These are phyloP conservation scores for Epichloe uncinata DNA, from an alignment of 2,329 filamentous ascomycete genomes.

Conservation along the genomic window DNA sequence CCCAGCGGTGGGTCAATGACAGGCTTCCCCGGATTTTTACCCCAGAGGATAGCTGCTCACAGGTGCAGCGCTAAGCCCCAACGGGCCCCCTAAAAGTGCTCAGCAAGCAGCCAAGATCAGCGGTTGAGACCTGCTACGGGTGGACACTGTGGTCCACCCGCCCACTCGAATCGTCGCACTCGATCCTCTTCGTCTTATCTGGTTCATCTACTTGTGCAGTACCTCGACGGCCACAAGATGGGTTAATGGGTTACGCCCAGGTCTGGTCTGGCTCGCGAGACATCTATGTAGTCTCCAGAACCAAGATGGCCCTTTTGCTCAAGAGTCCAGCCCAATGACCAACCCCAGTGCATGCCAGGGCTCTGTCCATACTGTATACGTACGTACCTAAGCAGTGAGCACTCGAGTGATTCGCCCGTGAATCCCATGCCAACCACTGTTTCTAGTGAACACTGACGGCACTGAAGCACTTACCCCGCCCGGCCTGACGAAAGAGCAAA, in stretches of 20 bases:
- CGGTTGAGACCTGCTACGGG: too few relatives aligned
- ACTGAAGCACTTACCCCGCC: slow-evolving; percentile 31
- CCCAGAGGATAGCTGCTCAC: slow-evolving; percentile 9
- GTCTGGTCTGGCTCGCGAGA: too few relatives aligned
- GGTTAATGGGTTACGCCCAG: too few relatives aligned
- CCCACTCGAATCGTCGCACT: not conserved
- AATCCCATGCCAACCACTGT: not conserved
- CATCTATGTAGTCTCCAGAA: too few relatives aligned
- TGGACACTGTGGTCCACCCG: too few relatives aligned
- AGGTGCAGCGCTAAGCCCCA: slow-evolving; percentile 4
- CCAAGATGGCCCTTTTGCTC: not conserved
- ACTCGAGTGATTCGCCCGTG: not conserved
- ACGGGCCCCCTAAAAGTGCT: not conserved
- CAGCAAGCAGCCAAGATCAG: not conserved
- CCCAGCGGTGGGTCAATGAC: slow-evolving; percentile 9
- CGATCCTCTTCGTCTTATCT: not conserved
- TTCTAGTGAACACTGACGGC: slow-evolving; percentile 7
- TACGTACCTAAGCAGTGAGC: too few relatives aligned
- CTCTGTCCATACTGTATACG: not conserved
- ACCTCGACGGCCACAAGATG: too few relatives aligned
- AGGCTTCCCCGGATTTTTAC: slow-evolving; percentile 15
- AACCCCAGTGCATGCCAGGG: not conserved
- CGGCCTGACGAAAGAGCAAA: slow-evolving; percentile 27
- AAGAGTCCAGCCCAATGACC: not conserved
- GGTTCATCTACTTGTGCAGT: too few relatives aligned